Conservation (phyloP, 2,329 filamentous ascomycete genomes). For the Xylariaceae sp. region DNA sequence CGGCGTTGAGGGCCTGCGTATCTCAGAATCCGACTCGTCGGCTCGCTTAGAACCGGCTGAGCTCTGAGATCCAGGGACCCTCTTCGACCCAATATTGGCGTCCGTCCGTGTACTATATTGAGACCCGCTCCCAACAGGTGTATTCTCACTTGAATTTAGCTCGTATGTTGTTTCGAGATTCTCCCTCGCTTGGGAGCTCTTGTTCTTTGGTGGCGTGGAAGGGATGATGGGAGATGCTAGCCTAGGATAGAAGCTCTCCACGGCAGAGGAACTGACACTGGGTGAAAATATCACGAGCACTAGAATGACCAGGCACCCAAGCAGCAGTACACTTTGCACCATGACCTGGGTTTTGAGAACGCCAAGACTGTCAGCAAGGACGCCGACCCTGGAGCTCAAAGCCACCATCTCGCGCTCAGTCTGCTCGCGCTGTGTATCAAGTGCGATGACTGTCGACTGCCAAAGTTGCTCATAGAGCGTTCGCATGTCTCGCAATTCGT, state of each 20-base stretch:
- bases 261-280: conserved; percentile 34
- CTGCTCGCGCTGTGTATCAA: conserved; percentile 83
- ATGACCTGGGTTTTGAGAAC: conserved; percentile 90
- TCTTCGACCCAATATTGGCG: not conserved
- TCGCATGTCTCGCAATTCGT: conserved; percentile 72
- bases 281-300: conserved; percentile 79
- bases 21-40: conserved; percentile 7
- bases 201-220: conserved; percentile 29
- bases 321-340: conserved; percentile 79
- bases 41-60: conserved; percentile 8
- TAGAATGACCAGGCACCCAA: conserved; percentile 84
- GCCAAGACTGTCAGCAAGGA: conserved; percentile 89
- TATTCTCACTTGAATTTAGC: conserved; percentile 9
- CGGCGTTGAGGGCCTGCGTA: conserved; percentile 17
- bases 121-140: conserved; percentile 4
- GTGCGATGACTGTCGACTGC: conserved; percentile 89
- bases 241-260: conserved; percentile 29
- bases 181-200: conserved; percentile 6
- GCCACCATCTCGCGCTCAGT: conserved; percentile 80
- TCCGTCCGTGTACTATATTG: conserved; percentile 4
- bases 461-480: conserved; percentile 93
- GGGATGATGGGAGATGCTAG: conserved; percentile 25
- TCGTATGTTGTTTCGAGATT: conserved; percentile 13
- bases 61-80: conserved; percentile 11
- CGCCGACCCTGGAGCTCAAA: conserved; percentile 72